Evolutionary conservation across 2,329 filamentous ascomycete species (phyloP).

Genomic region (Pyrenophora tritici-repentis): DNA sequence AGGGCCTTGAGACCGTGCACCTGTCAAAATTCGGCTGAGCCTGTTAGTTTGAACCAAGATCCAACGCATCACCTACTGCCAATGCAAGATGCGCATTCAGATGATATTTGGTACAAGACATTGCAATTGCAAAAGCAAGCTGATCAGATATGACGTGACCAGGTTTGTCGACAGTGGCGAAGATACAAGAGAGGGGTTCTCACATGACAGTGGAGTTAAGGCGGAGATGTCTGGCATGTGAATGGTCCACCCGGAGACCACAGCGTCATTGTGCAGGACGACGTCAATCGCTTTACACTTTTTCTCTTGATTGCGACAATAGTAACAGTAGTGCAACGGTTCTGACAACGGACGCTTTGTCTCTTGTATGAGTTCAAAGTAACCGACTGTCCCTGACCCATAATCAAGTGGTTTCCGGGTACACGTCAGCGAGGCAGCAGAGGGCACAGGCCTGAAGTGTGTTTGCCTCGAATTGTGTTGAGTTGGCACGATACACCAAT

Average conservation of each 20-base stretch:
- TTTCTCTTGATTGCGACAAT: neutral
- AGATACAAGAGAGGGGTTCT: slow-evolving; percentile 20
- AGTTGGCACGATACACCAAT: slow-evolving; percentile 20
- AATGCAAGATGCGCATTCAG: too few species aligned
- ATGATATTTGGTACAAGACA: slow-evolving; percentile 8
- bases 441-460: slow-evolving; percentile 13
- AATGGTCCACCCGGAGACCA: slow-evolving; percentile 16
- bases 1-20: slow-evolving; percentile 1
- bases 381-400: slow-evolving; percentile 10
- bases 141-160: neutral
- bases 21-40: too few species aligned
- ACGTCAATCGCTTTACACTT: slow-evolving; percentile 16
- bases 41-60: too few species aligned
- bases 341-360: slow-evolving; percentile 6
- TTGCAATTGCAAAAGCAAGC: neutral
- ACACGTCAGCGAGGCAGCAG: slow-evolving; percentile 7
- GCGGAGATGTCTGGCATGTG: slow-evolving; percentile 26
- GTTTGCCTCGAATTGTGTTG: slow-evolving; percentile 17
- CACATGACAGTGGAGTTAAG: slow-evolving; percentile 34
- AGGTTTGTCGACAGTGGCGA: slow-evolving; percentile 26
- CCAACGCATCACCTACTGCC: too few species aligned
- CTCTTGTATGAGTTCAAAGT: slow-evolving; percentile 2
- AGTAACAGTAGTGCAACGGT: too few species aligned
- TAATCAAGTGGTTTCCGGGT: slow-evolving; percentile 5
- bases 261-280: slow-evolving; percentile 39